phyloP scores from a whole-genome alignment of 345 rosid species.

The Euphorbia tirucalli region DNA sequence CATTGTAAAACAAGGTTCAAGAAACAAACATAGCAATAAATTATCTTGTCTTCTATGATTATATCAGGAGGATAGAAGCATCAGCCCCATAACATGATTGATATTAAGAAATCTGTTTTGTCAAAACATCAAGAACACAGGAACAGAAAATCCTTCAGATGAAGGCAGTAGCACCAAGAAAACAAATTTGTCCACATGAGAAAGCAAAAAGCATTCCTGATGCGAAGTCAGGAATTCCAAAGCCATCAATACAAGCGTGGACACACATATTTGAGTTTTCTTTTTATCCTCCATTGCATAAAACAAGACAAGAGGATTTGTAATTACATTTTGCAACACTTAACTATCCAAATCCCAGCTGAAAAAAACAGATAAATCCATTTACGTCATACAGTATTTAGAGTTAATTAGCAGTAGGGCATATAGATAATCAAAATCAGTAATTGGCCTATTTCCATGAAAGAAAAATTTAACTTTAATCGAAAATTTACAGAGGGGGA shows the following conservation, averaged over 20 bases:
- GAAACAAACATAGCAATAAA: not conserved
- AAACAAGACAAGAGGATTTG: not conserved
- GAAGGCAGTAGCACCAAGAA: not conserved
- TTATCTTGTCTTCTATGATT: not conserved
- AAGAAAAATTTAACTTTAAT: not conserved
- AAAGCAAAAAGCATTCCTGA: not conserved
- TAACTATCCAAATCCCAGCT: not conserved
- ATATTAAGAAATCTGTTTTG: not conserved
- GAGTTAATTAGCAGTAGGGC: not conserved
- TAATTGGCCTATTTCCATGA: not conserved
- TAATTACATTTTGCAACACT: not conserved
- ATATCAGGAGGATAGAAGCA: not conserved
- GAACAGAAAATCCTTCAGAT: not conserved
- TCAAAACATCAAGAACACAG: not conserved
- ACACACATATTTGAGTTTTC: not conserved
- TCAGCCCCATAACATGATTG: not conserved
- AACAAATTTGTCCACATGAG: not conserved
- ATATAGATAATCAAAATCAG: not conserved
- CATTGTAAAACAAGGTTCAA: not conserved
- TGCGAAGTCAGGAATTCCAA: not conserved
- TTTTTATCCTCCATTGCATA: no score
- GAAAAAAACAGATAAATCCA: not conserved
- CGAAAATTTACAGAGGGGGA: not conserved
- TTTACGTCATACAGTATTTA: not conserved
- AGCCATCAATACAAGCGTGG: not conserved